Percentiles rank a stretch among this genome's conserved stretches.
These are phyloP conservation scores for Irpex rosettiformis DNA, from an alignment of 1,284 basidiomycete species.

Conservation along the genomic window DNA sequence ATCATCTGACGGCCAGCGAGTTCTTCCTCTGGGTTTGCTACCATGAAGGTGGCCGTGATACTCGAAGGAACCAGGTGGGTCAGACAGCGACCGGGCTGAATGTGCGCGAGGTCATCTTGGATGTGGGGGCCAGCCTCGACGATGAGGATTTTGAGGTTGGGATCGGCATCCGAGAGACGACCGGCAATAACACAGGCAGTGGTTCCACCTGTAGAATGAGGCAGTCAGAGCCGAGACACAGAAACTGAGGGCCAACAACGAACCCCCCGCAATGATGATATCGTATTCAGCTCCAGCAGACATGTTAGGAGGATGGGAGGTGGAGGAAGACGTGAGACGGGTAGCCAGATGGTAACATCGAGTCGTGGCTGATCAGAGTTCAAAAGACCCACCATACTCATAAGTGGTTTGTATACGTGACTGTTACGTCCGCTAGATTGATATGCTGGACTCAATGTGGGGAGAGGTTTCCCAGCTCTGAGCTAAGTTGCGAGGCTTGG, in stretches of 20 bases:
- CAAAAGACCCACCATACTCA: too few relatives aligned
- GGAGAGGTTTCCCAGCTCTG: too few relatives aligned
- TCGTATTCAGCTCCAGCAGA: constrained; percentile 19
- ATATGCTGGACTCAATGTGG: too few relatives aligned
- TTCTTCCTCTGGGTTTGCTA: constrained; percentile 35
- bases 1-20: constrained; percentile 37
- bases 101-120: constrained; percentile 35
- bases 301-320: constrained; percentile 4
- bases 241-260: not conserved
- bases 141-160: constrained; percentile 13
- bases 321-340: too few relatives aligned
- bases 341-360: too few relatives aligned
- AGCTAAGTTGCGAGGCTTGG: too few relatives aligned
- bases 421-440: too few relatives aligned
- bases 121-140: constrained; percentile 37
- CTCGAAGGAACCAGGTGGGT: constrained; percentile 31
- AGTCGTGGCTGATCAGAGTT: too few relatives aligned
- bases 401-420: too few relatives aligned
- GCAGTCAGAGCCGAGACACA: not conserved
- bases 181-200: constrained; percentile 11
- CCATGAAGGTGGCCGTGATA: constrained; percentile 37
- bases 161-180: constrained; percentile 13
- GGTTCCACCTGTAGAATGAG: constrained; percentile 9
- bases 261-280: constrained; percentile 29
- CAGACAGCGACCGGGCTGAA: constrained; percentile 44